Percentiles rank a stretch among this genome's conserved stretches.
phyloP scores from a whole-genome alignment of 1,139 yeast species.

The Blastobotrys capitulatus region DNA sequence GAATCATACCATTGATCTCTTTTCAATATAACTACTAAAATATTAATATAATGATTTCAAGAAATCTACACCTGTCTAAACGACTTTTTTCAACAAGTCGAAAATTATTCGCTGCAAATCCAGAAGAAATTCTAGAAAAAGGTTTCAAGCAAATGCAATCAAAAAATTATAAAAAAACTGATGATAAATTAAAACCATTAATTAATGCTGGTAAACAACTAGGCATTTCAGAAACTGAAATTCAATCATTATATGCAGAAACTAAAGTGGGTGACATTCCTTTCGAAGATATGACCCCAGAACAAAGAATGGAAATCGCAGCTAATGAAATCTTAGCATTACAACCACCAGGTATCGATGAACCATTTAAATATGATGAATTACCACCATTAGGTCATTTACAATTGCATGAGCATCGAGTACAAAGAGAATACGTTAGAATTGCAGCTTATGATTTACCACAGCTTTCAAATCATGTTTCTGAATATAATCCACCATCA shows the following conservation, averaged over 20 bases:
- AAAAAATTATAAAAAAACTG: conserved; percentile 26
- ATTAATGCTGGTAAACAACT: conserved; percentile 31
- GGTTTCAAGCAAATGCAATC: conserved; percentile 33
- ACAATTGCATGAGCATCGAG: conserved; percentile 55
- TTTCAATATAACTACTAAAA: not conserved
- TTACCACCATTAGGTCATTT: conserved; percentile 57
- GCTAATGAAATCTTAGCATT: conserved; percentile 19
- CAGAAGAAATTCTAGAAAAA: conserved; percentile 27
- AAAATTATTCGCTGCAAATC: conserved; percentile 6
- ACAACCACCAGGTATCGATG: conserved; percentile 26
- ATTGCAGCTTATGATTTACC: conserved; percentile 93
- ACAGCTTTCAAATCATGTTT: conserved; percentile 55
- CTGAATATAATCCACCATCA: conserved; percentile 40
- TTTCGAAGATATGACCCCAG: conserved; percentile 19
- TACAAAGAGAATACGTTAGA: conserved; percentile 59
- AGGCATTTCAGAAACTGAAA: conserved; percentile 27
- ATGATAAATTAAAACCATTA: conserved; percentile 27
- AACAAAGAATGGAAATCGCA: conserved; percentile 18
- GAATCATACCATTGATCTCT: not conserved
- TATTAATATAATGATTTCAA: not conserved
- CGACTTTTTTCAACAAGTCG: conserved; percentile 4
- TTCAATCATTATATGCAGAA: conserved; percentile 29
- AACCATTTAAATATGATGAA: conserved; percentile 48
- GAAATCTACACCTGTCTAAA: not conserved
- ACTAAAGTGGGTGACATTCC: conserved; percentile 23